Conservation (phyloP, 345 rosid species). For the Noccaea bulbosa region DNA sequence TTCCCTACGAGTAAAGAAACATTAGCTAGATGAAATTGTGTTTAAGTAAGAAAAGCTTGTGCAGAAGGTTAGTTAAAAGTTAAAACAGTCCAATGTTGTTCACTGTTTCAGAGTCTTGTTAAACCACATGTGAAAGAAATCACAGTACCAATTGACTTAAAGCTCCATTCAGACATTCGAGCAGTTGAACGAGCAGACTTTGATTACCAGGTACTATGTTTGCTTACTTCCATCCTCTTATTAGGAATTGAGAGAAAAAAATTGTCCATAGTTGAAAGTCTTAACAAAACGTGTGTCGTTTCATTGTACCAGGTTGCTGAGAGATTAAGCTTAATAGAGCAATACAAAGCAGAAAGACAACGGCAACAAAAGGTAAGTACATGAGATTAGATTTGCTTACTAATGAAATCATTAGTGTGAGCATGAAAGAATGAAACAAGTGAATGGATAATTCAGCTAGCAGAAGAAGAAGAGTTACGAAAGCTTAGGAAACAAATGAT, state of each 20-base stretch:
- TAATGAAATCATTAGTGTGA: neutral
- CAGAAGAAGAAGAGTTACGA: conserved; percentile 78
- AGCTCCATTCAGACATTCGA: conserved; percentile 74
- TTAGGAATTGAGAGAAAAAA: neutral
- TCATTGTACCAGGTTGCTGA: conserved; percentile 61
- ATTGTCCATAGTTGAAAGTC: neutral
- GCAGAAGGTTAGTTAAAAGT: neutral
- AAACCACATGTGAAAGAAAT: conserved; percentile 78
- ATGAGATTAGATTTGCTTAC: neutral
- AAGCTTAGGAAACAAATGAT: conserved; percentile 78
- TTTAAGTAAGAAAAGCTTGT: neutral
- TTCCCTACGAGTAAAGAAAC: neutral
- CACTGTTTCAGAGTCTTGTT: conserved; percentile 56
- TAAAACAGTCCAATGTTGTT: conserved; percentile 2
- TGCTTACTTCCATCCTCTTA: neutral
- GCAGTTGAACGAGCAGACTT: conserved; percentile 91
- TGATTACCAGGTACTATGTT: conserved; percentile 67
- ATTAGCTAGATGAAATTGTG: neutral
- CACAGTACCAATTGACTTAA: conserved; percentile 71
- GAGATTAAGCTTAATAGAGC: conserved; percentile 70
- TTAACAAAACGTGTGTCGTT: neutral
- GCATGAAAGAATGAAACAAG: neutral
- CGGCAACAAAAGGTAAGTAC: conserved; percentile 70
- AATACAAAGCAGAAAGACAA: conserved; percentile 83
- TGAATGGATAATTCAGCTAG: conserved; percentile 51